Evolutionary conservation across 495 filamentous ascomycete genomes (phyloP).

Genomic region (Rhypophila decipiens): DNA sequence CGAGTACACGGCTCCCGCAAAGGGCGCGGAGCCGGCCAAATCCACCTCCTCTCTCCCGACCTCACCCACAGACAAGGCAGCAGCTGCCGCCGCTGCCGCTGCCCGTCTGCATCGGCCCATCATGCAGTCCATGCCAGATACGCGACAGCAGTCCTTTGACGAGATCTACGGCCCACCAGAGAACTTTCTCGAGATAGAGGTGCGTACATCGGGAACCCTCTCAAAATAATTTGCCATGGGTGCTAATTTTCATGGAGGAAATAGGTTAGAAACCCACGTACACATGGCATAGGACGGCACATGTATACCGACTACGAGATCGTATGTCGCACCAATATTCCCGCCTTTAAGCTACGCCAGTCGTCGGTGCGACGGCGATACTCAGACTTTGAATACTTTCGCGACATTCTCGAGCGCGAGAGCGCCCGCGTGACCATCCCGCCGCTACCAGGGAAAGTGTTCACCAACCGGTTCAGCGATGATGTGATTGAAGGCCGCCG

Average conservation of each 20-base stretch:
- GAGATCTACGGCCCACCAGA: slow-evolving; percentile 98
- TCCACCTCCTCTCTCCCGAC: slow-evolving; percentile 23
- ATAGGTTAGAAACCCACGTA: slow-evolving; percentile 91
- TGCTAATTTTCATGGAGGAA: neutral
- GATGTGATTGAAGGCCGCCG: slow-evolving; percentile 96
- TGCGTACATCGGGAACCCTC: too few relatives aligned
- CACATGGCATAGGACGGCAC: slow-evolving; percentile 84
- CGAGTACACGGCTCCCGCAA: slow-evolving; percentile 17
- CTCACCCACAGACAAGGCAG: slow-evolving; percentile 22
- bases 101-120: slow-evolving; percentile 46
- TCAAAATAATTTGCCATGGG: too few relatives aligned
- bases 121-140: slow-evolving; percentile 78
- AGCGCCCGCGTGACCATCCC: slow-evolving; percentile 91
- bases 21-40: slow-evolving; percentile 14
- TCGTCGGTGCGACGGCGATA: slow-evolving; percentile 87
- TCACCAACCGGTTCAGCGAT: slow-evolving; percentile 96
- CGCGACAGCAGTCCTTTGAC: slow-evolving; percentile 89
- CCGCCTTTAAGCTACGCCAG: slow-evolving; percentile 85
- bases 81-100: slow-evolving; percentile 24
- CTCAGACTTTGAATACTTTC: slow-evolving; percentile 97
- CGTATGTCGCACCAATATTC: slow-evolving; percentile 94
- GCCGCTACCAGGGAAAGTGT: slow-evolving; percentile 92
- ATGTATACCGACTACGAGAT: slow-evolving; percentile 99
- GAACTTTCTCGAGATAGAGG: slow-evolving; percentile 98
- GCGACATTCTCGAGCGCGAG: slow-evolving; percentile 95